phyloP scores from a whole-genome alignment of 2,329 filamentous ascomycete species.

The Exophiala sp. region DNA sequence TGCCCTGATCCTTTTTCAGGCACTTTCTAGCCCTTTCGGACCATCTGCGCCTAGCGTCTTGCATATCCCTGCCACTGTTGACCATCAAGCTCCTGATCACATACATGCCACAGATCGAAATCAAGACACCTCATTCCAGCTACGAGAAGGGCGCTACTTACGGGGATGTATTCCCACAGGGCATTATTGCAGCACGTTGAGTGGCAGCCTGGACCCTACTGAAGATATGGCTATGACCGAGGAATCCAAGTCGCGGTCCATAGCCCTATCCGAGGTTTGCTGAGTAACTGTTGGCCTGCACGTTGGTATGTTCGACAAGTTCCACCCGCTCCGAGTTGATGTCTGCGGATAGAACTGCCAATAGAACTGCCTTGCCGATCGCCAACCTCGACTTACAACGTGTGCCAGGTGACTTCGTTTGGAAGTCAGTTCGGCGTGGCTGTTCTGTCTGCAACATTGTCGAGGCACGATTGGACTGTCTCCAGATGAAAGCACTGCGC shows the following conservation, averaged over 20 bases:
- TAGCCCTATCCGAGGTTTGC: neutral
- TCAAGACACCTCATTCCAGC: neutral
- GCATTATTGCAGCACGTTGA: neutral
- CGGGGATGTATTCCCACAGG: no score
- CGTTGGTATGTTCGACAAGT: neutral
- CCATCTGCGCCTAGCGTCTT: neutral
- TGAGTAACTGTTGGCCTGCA: neutral
- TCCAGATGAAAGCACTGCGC: neutral
- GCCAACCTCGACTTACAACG: no score
- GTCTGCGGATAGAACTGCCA: no score
- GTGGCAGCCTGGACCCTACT: neutral
- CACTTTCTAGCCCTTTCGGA: neutral
- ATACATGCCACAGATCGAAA: neutral
- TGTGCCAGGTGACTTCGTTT: no score
- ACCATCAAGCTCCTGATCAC: neutral
- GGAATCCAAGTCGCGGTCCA: neutral
- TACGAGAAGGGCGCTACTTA: neutral
- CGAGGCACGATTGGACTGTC: no score
- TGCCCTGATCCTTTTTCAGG: neutral
- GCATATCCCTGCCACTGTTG: neutral
- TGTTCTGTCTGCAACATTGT: no score
- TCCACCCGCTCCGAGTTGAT: neutral
- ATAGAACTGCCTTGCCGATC: no score
- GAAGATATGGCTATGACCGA: neutral
- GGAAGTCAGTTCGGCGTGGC: neutral